These are phyloP conservation scores for Rhizopogon rudus DNA, from an alignment of 768 basidiomycete genomes.

Conservation along the genomic window DNA sequence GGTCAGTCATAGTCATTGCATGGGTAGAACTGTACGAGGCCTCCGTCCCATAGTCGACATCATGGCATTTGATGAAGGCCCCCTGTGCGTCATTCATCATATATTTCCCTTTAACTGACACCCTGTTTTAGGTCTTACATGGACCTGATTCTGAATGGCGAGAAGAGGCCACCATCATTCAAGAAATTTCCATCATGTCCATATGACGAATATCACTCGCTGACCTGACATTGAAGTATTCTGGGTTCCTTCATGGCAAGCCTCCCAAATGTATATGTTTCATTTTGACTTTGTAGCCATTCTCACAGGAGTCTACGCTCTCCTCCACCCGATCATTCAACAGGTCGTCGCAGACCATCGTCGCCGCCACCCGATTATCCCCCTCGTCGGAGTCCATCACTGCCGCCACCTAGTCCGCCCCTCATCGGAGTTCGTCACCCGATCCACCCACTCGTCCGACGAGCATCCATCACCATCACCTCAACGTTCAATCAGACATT, in stretches of 20 bases:
- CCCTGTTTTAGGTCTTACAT: background rate
- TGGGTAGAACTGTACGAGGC: background rate
- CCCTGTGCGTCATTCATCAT: background rate
- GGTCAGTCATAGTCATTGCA: background rate
- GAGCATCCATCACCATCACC: too few species aligned
- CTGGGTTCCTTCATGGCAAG: background rate
- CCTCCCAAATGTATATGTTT: background rate
- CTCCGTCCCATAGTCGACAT: background rate
- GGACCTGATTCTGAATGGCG: background rate
- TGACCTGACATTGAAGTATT: background rate
- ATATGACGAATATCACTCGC: background rate
- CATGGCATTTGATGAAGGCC: background rate
- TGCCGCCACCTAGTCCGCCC: too few species aligned
- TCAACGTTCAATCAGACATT: too few species aligned
- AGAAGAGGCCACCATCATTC: background rate
- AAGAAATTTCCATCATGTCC: background rate
- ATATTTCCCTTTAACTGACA: background rate
- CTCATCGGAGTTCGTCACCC: too few species aligned
- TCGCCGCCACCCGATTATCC: too few species aligned
- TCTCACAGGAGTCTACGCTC: background rate
- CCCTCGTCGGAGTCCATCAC: too few species aligned
- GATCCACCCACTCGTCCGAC: too few species aligned
- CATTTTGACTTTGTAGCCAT: background rate
- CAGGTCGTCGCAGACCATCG: too few species aligned
- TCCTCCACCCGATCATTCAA: too few species aligned